Conservation (phyloP, 345 rosid genomes). For the Boechera retrofracta region DNA sequence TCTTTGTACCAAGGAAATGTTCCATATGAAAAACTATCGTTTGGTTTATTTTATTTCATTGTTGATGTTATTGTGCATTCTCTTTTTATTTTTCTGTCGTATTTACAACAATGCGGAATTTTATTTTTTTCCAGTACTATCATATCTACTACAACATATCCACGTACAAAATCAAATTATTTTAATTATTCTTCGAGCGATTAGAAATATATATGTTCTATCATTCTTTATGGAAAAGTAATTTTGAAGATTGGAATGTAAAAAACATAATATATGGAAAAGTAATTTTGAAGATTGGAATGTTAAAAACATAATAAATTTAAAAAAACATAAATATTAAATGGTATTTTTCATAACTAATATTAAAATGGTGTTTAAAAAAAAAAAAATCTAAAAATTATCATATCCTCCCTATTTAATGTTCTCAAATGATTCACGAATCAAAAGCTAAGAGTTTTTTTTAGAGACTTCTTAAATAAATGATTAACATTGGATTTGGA, state of each 20-base stretch:
- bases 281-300: neutral
- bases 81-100: too few species aligned
- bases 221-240: neutral
- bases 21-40: too few species aligned
- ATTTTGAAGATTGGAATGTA: neutral
- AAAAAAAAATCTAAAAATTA: neutral
- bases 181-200: too few species aligned
- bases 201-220: too few species aligned
- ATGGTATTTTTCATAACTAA: neutral
- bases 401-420: neutral
- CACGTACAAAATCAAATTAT: too few species aligned
- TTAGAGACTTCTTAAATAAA: neutral
- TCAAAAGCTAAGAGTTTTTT: neutral
- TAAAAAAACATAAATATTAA: neutral
- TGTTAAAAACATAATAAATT: neutral
- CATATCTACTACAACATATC: too few species aligned
- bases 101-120: too few species aligned
- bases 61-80: too few species aligned
- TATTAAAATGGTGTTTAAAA: too few species aligned
- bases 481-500: slow-evolving; percentile 25
- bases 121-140: too few species aligned
- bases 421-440: neutral
- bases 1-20: too few species aligned
- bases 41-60: too few species aligned
- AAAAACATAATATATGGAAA: neutral